phyloP scores from a whole-genome alignment of 2,329 filamentous ascomycete genomes.

The Allantophomopsis lycopodina region DNA sequence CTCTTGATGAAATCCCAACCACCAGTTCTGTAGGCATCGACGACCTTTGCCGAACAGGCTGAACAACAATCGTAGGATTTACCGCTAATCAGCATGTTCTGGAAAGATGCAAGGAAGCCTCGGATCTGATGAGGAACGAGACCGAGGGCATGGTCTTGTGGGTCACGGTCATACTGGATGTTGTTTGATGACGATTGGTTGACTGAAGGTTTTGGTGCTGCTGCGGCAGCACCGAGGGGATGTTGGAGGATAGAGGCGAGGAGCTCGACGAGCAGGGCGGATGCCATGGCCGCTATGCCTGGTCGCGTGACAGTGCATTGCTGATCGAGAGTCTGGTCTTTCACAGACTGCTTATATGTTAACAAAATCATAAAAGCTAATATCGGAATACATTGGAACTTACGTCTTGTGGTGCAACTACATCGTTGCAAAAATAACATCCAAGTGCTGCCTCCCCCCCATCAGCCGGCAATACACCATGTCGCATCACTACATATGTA shows the following conservation, averaged over 20 bases:
- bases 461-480: slow-evolving; percentile 53
- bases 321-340: slow-evolving; percentile 90
- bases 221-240: slow-evolving; percentile 51
- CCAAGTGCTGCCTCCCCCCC: slow-evolving; percentile 58
- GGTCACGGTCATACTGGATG: slow-evolving; percentile 36
- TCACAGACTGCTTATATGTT: slow-evolving; percentile 55
- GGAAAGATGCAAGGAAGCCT: slow-evolving; percentile 62
- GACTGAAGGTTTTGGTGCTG: slow-evolving; percentile 29
- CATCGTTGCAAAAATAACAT: slow-evolving; percentile 98
- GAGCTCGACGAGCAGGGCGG: slow-evolving; percentile 79
- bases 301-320: slow-evolving; percentile 96
- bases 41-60: slow-evolving; percentile 59
- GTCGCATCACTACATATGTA: slow-evolving; percentile 93
- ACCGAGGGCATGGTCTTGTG: slow-evolving; percentile 44
- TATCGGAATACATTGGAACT: slow-evolving; percentile 23
- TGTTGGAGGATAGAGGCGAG: slow-evolving; percentile 82
- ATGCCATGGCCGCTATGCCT: slow-evolving; percentile 84
- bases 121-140: slow-evolving; percentile 71
- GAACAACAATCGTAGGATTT: slow-evolving; percentile 71
- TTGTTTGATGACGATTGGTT: slow-evolving; percentile 21
- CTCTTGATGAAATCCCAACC: slow-evolving; percentile 68
- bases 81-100: slow-evolving; percentile 60
- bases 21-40: slow-evolving; percentile 50
- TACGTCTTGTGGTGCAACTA: slow-evolving; percentile 87
- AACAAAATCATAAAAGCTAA: neutral